Base-by-base conservation (phyloP, 2,329 filamentous ascomycete genomes). In the Colletotrichum viniferum region DNA sequence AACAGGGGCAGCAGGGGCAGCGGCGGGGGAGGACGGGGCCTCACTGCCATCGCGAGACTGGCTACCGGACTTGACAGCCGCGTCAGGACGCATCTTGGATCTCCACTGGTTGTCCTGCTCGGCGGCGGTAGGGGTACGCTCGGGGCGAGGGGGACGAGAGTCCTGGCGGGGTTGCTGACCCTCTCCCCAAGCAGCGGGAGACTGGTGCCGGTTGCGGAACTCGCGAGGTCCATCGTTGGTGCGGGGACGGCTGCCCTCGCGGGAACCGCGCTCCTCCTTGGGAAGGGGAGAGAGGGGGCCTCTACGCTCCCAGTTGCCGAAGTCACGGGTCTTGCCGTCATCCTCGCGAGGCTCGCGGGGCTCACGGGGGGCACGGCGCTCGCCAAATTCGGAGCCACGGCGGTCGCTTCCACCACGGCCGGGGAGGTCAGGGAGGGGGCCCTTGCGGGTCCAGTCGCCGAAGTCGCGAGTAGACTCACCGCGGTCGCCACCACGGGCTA, bases 71-170 rank as follows among this genome's bases (percentile, higher is more conserved):
- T 72, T 73, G 69, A 92, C 91, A 4, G 89, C 83, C 43, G 89
- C 85, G 80, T 97, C 96, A n/a, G 96, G 95, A 79, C 92, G 94
- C 96, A 98, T 98, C 85, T 91, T 94, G 79, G 90, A 89, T 80
- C 97, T 94, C 97, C 97, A 99, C 86, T 98, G 93, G 86, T 93
- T 97, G 83, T 98, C 97, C 82, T 95, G 92, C 76, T 99, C 97
- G 65, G 97, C 94, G 55, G 97, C 97, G 72, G 95, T 98, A 26
- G 94, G 94, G 66, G 90, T 89, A 79, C 95, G 91, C 82, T 95
- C 94, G 18, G 88, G 84, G 71, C 86, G 85, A 67, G 90, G 89
- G 14, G 93, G 91, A 77, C 92, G 91, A 77, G 95, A 93, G 77
- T 96, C 94, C 81, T 94, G 92, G 48, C 92, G 92, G 76, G 80